Conservation (phyloP, 495 filamentous ascomycete species). For the Aspergillus biplanus region DNA sequence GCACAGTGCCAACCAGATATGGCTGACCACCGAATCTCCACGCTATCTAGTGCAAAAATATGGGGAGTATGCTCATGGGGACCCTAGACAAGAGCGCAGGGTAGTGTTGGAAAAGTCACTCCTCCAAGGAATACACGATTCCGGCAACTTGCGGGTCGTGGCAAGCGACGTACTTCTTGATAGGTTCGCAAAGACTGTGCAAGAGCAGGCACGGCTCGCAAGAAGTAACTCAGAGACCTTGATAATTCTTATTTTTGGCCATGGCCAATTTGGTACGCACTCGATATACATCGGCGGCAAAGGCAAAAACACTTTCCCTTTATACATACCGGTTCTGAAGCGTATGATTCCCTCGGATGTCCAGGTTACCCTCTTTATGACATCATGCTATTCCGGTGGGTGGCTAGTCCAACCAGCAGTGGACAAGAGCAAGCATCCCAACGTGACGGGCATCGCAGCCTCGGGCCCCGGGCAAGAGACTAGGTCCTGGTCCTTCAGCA, state of each 20-base stretch:
- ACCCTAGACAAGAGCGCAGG: constrained; percentile 16
- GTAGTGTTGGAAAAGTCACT: constrained; percentile 20
- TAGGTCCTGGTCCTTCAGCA: constrained; percentile 17
- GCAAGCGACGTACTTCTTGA: not conserved
- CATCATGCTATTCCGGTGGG: constrained; percentile 17
- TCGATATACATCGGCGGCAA: not conserved
- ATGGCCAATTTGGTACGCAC: constrained; percentile 11
- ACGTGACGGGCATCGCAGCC: constrained; percentile 16
- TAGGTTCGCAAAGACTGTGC: not conserved
- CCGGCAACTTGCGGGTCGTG: not conserved
- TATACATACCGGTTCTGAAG: constrained; percentile 6
- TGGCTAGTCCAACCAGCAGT: constrained; percentile 20
- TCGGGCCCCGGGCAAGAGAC: constrained; percentile 8
- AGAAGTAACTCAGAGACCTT: constrained; percentile 1
- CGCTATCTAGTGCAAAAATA: constrained; percentile 23
- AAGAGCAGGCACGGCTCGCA: constrained; percentile 9
- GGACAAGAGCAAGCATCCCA: constrained; percentile 6
- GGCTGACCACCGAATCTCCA: constrained; percentile 22
- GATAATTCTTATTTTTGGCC: constrained; percentile 23
- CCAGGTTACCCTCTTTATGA: constrained; percentile 16
- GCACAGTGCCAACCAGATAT: constrained; percentile 20
- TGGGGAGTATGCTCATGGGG: constrained; percentile 25
- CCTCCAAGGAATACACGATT: not conserved
- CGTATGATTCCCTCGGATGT: constrained; percentile 1
- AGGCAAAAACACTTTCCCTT: not conserved